Base-by-base conservation (phyloP, 371 early-diverging fungal genomes). In the Mucor sp. region DNA sequence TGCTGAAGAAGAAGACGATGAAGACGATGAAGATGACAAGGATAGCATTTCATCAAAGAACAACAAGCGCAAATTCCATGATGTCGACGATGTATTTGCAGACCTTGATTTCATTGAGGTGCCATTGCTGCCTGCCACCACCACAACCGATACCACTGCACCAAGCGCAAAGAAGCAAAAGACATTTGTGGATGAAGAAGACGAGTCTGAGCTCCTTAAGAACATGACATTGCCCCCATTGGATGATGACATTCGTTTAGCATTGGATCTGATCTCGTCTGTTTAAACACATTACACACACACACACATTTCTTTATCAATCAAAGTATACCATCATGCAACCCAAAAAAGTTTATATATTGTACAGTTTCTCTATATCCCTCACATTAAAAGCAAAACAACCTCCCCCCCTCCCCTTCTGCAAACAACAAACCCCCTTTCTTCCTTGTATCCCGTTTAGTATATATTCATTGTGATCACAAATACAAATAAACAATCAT, bases 61-160 rank as follows among this genome's bases (percentile, higher is more conserved):
- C 5, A 53, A 61, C 19, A 69, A 66, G 39, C 66, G 69, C 6
- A 61, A 68, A 39, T 62, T 61, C 14, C 50, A 71, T 27, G 74
- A 74, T 12, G 57, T 58, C 21, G 64, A 57, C 14, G 55, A 77
- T 65, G 33, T 71, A 1, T 71, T 77, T 59, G 71, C 65, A 33
- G 61, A 74, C 17, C 59, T 74, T 33, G 77, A 77, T 33, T 71
- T 77, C 58, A 63, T 77, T 50, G 74, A 77, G 62, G 77, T 74
- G 3, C 56, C 74, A 8, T 50, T 50, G 12, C 4, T 25, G 5
- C 8, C 60, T n/a, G 23, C 28, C 15, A 47, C 61, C 48, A 8
- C 41, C 6, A 60, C 43, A 43, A 41, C 39, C 25, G 43, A 60
- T 37, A 37, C 14, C 37, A 60, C 37, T 1, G 14, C 37, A 14